phyloP scores from a whole-genome alignment of 164 flowering plant species.

The Nelumbo lutea region DNA sequence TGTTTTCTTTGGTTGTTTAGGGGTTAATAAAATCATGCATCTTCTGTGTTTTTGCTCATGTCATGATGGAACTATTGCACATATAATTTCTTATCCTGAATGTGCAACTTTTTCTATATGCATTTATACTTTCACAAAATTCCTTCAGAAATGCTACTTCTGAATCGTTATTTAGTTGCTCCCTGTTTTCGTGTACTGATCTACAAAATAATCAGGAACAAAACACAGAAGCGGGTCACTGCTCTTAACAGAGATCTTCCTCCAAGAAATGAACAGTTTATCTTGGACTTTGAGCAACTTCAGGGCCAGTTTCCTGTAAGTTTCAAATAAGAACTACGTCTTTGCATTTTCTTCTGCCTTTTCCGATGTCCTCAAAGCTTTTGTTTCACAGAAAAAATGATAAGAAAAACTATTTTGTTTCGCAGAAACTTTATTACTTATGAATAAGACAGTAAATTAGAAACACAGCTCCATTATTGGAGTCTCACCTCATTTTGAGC shows the following conservation, averaged over 20 bases:
- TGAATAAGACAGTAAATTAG: too few species aligned
- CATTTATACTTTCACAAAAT: not conserved
- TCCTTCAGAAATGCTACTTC: not conserved
- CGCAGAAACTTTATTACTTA: too few species aligned
- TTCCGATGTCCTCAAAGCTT: conserved; percentile 1
- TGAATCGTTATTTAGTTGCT: not conserved
- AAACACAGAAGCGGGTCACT: conserved; percentile 73
- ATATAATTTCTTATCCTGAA: not conserved
- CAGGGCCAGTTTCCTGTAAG: conserved; percentile 72
- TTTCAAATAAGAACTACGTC: not conserved
- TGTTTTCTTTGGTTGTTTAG: not conserved
- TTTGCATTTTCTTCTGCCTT: not conserved
- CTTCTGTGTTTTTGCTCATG: not conserved
- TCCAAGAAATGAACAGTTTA: conserved; percentile 86
- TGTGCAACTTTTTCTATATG: not conserved
- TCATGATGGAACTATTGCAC: not conserved
- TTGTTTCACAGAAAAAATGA: not conserved
- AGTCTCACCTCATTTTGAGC: too few species aligned
- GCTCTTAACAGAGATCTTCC: conserved; percentile 85
- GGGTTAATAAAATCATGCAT: not conserved
- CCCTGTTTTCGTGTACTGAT: conserved; percentile 8
- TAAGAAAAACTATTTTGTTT: too few species aligned
- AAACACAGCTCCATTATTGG: too few species aligned
- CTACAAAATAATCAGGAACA: conserved; percentile 54
- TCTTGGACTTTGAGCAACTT: conserved; percentile 77